Conservation (phyloP, 208 protist genomes). For the Trypanosoma platydactyli region DNA sequence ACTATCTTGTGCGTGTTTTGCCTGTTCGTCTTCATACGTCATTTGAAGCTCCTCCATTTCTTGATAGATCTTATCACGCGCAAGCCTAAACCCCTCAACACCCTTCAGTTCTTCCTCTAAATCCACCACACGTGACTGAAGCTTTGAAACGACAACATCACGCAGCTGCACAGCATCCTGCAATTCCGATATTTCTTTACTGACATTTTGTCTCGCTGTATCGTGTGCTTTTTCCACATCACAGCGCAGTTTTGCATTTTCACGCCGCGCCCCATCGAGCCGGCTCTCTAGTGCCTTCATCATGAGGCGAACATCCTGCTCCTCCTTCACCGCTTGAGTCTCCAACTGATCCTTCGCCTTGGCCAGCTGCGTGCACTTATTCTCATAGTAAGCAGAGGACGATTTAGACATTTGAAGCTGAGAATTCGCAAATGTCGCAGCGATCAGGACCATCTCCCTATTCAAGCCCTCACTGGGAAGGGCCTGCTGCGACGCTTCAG, state of each 20-base stretch:
- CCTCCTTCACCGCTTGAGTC: neutral
- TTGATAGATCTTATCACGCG: constrained; percentile 48
- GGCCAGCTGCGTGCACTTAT: constrained; percentile 12
- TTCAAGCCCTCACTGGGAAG: constrained; percentile 1
- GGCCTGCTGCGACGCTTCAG: neutral
- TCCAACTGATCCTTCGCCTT: constrained; percentile 2
- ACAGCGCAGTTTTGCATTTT: constrained; percentile 1
- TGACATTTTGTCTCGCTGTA: neutral
- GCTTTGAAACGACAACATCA: constrained; percentile 38
- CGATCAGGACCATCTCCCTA: constrained; percentile 21
- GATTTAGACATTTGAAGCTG: constrained; percentile 22
- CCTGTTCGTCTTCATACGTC: constrained; percentile 29
- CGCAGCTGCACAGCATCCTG: constrained; percentile 31
- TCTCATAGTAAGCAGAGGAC: constrained; percentile 12
- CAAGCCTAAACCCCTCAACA: constrained; percentile 53
- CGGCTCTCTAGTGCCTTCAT: constrained; percentile 7
- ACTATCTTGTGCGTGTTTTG: constrained; percentile 28
- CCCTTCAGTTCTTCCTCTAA: constrained; percentile 56
- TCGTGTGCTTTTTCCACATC: constrained; percentile 4
- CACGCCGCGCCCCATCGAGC: neutral
- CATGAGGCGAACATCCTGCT: constrained; percentile 7
- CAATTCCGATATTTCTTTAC: constrained; percentile 19
- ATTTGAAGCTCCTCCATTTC: constrained; percentile 47
- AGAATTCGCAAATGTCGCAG: constrained; percentile 34
- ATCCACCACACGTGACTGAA: constrained; percentile 54